Conservation (phyloP, 2,329 filamentous ascomycete genomes). For the Helotiales sp. region DNA sequence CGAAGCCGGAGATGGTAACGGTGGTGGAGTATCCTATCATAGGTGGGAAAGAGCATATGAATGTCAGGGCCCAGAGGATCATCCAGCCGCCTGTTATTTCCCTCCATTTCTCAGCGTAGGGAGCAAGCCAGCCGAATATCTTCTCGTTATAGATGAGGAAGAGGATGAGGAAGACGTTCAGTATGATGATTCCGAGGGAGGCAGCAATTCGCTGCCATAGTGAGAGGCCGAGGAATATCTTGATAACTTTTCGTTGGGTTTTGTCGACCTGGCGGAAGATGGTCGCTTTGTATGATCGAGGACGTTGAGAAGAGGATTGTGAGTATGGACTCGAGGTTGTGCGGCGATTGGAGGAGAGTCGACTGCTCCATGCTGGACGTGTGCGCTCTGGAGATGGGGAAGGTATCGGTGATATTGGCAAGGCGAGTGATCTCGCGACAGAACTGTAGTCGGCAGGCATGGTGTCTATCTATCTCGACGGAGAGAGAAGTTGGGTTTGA, state of each 20-base stretch:
- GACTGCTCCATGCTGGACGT: constrained; percentile 53
- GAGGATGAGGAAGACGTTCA: constrained; percentile 58
- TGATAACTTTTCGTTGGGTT: constrained; percentile 48
- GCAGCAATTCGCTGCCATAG: constrained; percentile 63
- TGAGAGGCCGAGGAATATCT: constrained; percentile 56
- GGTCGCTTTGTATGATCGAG: constrained; percentile 39
- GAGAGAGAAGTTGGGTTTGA: constrained; percentile 15
- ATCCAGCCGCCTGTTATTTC: constrained; percentile 68
- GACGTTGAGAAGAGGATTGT: constrained; percentile 18
- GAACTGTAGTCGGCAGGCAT: constrained; percentile 55
- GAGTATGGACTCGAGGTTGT: constrained; percentile 20
- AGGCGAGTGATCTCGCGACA: constrained; percentile 49
- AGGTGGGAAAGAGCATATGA: constrained; percentile 68
- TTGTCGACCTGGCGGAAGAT: constrained; percentile 50
- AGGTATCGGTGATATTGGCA: constrained; percentile 44
- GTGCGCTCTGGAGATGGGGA: constrained; percentile 44
- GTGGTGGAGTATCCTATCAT: constrained; percentile 70
- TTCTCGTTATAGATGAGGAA: constrained; percentile 76
- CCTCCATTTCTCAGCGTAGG: constrained; percentile 76
- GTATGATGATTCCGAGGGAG: constrained; percentile 48
- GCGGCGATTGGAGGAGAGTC: constrained; percentile 40
- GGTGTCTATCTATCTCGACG: background rate
- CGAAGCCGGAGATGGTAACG: constrained; percentile 67
- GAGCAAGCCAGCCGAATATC: constrained; percentile 75
- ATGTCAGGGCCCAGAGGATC: constrained; percentile 65